phyloP scores from a whole-genome alignment of 805 yeast species.

The Huiozyma sinensis region DNA sequence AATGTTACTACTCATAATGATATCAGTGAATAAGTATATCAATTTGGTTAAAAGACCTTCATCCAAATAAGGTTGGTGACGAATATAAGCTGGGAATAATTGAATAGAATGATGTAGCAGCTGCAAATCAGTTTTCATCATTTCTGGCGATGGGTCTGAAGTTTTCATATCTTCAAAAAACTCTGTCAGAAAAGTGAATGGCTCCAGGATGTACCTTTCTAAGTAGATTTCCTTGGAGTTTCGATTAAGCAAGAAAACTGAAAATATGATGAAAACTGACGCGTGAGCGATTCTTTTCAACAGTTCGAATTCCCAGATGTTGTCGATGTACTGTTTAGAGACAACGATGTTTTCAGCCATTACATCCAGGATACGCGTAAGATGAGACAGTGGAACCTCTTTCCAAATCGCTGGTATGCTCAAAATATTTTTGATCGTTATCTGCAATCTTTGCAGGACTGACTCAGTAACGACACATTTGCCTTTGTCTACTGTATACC shows the following conservation, averaged over 20 bases:
- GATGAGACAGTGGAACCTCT: conserved; percentile 4
- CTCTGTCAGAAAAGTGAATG: conserved; percentile 31
- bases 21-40: conserved; percentile 37
- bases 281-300: conserved; percentile 22
- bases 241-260: conserved; percentile 32
- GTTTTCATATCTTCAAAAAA: conserved; percentile 19
- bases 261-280: conserved; percentile 32
- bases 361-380: conserved; percentile 11
- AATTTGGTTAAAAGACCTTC: conserved; percentile 48
- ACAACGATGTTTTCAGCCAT: conserved; percentile 13
- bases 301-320: background rate
- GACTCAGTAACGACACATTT: conserved; percentile 9
- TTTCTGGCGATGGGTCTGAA: background rate
- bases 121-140: conserved; percentile 6
- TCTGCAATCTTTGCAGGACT: conserved; percentile 9
- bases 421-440: conserved; percentile 12
- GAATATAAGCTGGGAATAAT: conserved; percentile 17
- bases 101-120: conserved; percentile 11
- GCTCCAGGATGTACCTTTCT: conserved; percentile 34
- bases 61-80: conserved; percentile 26
- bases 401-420: conserved; percentile 7
- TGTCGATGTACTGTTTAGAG: conserved; percentile 2
- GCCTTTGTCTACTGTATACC: conserved; percentile 9
- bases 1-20: conserved; percentile 14
- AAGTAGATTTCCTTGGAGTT: conserved; percentile 36